These are phyloP conservation scores for Shiraia bambusicola DNA, from an alignment of 2,329 filamentous ascomycete species.

Conservation along the genomic window DNA sequence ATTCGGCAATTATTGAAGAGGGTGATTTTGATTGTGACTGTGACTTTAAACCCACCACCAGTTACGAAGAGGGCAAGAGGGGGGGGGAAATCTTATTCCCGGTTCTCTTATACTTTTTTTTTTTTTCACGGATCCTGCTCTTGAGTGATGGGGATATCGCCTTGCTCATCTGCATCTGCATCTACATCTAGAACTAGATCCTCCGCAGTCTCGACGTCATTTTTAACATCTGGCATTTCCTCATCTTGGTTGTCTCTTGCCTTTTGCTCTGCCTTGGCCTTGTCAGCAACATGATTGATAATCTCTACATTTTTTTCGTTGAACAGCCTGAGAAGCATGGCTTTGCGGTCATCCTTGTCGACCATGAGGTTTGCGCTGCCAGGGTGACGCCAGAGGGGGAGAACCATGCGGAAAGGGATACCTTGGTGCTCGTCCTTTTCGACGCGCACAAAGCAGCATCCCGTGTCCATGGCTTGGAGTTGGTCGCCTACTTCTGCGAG, in stretches of 20 bases:
- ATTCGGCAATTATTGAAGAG: no score
- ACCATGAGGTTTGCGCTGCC: slow-evolving; percentile 95
- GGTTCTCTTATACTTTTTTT: no score
- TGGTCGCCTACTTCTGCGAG: slow-evolving; percentile 87
- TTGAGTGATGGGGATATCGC: no score
- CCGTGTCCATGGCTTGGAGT: slow-evolving; percentile 76
- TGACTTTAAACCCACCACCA: no score
- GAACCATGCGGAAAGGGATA: slow-evolving; percentile 75
- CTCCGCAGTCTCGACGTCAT: no score
- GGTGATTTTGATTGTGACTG: no score
- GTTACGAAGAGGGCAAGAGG: no score
- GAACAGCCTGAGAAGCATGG: slow-evolving; percentile 87
- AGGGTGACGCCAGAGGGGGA: slow-evolving; percentile 92
- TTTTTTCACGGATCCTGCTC: no score
- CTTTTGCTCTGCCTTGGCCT: slow-evolving; percentile 29
- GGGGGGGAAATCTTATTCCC: no score
- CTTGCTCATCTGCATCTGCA: no score
- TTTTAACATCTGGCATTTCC: slow-evolving; percentile 15
- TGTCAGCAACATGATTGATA: slow-evolving; percentile 40
- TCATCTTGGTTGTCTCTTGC: slow-evolving; percentile 18
- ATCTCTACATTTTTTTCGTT: slow-evolving; percentile 85
- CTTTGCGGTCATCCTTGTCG: slow-evolving; percentile 90
- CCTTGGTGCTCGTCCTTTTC: slow-evolving; percentile 70
- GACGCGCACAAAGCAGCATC: slow-evolving; percentile 86
- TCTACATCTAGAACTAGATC: no score